Evolutionary conservation across 2,329 filamentous ascomycete genomes (phyloP).

Genomic region (Talaromyces piceae): DNA sequence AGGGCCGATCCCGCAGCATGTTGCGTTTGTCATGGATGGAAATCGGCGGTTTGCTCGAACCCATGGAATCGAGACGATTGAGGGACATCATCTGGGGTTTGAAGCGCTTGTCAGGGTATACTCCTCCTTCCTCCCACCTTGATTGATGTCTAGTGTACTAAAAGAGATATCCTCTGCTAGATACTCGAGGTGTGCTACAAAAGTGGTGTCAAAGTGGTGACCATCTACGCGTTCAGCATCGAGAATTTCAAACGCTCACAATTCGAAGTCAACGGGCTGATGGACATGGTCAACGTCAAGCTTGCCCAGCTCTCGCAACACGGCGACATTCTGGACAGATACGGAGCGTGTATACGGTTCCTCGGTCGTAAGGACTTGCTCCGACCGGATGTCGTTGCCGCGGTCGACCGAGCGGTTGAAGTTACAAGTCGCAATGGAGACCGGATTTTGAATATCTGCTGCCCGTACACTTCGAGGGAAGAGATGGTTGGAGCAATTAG

Average conservation of each 20-base stretch:
- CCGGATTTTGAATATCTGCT: slow-evolving; percentile 84
- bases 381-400: slow-evolving; percentile 77
- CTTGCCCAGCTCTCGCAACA: slow-evolving; percentile 86
- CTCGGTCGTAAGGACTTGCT: slow-evolving; percentile 79
- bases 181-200: slow-evolving; percentile 98
- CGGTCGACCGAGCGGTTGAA: slow-evolving; percentile 76
- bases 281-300: slow-evolving; percentile 97
- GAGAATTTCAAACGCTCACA: slow-evolving; percentile 98
- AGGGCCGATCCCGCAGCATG: slow-evolving; percentile 85
- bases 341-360: slow-evolving; percentile 79
- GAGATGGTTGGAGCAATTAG: slow-evolving; percentile 90
- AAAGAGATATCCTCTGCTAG: slow-evolving; percentile 34
- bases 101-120: slow-evolving; percentile 80
- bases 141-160: neutral
- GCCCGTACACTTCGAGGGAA: slow-evolving; percentile 91
- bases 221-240: slow-evolving; percentile 97
- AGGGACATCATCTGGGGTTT: slow-evolving; percentile 92
- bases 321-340: slow-evolving; percentile 84
- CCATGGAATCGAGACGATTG: slow-evolving; percentile 90
- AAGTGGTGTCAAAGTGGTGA: slow-evolving; percentile 90
- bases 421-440: slow-evolving; percentile 82
- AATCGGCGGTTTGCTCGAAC: slow-evolving; percentile 86
- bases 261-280: slow-evolving; percentile 92
- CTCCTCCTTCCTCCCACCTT: slow-evolving; percentile 2
- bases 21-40: slow-evolving; percentile 99